Percentiles rank a stretch among this genome's conserved stretches.
These are phyloP conservation scores for Bolboschoenus planiculmis DNA, from an alignment of 176 grass and related monocot genomes.

Conservation along the genomic window DNA sequence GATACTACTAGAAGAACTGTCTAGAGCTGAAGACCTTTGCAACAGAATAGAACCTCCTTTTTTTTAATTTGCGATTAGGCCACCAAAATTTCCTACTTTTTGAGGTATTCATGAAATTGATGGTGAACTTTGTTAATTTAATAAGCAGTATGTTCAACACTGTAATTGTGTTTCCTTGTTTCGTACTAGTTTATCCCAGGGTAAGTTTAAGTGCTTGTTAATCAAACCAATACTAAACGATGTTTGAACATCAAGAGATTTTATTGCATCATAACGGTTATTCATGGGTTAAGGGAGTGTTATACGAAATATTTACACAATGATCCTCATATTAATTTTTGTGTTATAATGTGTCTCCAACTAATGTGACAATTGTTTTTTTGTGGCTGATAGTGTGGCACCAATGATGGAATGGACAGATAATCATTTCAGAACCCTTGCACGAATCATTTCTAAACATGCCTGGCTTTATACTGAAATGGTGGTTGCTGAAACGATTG, in stretches of 20 bases:
- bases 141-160: not conserved
- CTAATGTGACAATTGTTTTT: constrained; percentile 15
- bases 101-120: not conserved
- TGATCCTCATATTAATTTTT: not conserved
- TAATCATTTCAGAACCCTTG: constrained; percentile 81
- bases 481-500: constrained; percentile 90
- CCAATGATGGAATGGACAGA: constrained; percentile 99
- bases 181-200: not conserved
- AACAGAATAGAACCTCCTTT: not conserved
- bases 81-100: not conserved
- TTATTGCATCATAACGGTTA: not conserved
- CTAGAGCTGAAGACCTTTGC: not conserved
- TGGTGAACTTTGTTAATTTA: not conserved
- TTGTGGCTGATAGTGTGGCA: constrained; percentile 45
- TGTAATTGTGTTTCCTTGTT: not conserved
- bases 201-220: not conserved
- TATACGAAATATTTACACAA: not conserved
- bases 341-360: not conserved
- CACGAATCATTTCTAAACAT: constrained; percentile 77
- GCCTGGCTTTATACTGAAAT: constrained; percentile 96
- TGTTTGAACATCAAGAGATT: not conserved
- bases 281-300: not conserved
- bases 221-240: not conserved
- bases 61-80: not conserved
- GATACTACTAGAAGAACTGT: not conserved